A percentile compares a stretch with the other conserved stretches of the same genome.
phyloP scores from a whole-genome alignment of 495 filamentous ascomycete species.

The Penicillium longicatenatum region DNA sequence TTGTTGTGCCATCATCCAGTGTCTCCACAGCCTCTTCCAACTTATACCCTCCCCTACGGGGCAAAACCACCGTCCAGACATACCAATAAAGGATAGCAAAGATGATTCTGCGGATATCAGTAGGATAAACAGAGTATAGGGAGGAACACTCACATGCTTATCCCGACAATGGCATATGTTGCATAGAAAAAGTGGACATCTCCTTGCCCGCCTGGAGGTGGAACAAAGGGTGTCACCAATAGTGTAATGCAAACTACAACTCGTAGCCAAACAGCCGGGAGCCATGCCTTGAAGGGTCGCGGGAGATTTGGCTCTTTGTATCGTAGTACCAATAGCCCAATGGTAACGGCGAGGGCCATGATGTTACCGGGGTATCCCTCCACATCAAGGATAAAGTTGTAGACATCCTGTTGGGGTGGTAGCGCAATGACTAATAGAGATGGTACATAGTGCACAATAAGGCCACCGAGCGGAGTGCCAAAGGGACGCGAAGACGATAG shows the following conservation, averaged over 20 bases:
- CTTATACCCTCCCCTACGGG: constrained; percentile 57
- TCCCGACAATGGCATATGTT: constrained; percentile 72
- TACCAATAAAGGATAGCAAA: constrained; percentile 72
- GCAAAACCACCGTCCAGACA: constrained; percentile 65
- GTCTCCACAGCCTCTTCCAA: constrained; percentile 61
- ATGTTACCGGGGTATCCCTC: constrained; percentile 70
- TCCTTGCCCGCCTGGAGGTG: constrained; percentile 49
- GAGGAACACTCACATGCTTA: constrained; percentile 60
- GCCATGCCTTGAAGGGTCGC: constrained; percentile 71
- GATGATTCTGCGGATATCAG: constrained; percentile 44
- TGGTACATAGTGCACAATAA: constrained; percentile 69
- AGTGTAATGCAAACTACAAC: constrained; percentile 35
- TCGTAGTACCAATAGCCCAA: constrained; percentile 65
- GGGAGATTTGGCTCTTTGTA: constrained; percentile 59
- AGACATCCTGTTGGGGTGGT: constrained; percentile 65
- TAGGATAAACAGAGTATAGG: not conserved
- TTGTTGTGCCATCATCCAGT: constrained; percentile 59
- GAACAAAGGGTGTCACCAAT: constrained; percentile 42
- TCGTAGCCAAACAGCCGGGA: constrained; percentile 44
- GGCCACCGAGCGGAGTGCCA: constrained; percentile 63
- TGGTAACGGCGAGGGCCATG: constrained; percentile 57
- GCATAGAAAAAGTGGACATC: constrained; percentile 67
- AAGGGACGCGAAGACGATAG: constrained; percentile 69
- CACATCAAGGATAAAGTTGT: constrained; percentile 73
- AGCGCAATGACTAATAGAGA: constrained; percentile 65